A percentile compares a stretch with the other conserved stretches of the same genome.
These are phyloP conservation scores for Pyracantha coccinea DNA, from an alignment of 331 rosid species.

Conservation along the genomic window DNA sequence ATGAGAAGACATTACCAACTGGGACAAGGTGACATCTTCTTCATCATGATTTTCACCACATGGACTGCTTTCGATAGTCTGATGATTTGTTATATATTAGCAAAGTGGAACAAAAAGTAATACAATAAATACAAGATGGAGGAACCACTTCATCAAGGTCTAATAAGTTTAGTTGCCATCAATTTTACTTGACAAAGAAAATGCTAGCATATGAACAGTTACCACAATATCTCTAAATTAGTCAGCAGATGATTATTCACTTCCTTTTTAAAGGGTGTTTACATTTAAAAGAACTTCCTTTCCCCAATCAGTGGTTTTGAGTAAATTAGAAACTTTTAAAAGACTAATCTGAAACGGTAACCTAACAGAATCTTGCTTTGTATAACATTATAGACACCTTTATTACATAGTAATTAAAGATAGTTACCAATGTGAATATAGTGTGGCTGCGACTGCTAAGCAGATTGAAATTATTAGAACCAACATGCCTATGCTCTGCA, in stretches of 20 bases:
- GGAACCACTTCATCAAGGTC: neutral
- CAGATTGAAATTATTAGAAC: slow-evolving; percentile 49
- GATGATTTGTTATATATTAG: slow-evolving; percentile 7
- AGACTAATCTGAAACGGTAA: neutral
- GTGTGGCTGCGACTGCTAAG: slow-evolving; percentile 59
- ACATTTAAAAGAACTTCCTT: neutral
- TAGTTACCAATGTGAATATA: slow-evolving; percentile 43
- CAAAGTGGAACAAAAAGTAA: neutral
- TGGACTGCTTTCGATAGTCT: slow-evolving; percentile 51
- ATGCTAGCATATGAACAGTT: neutral
- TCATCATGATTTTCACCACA: slow-evolving; percentile 38
- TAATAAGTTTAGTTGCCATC: neutral
- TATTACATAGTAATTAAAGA: neutral
- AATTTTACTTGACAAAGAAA: neutral
- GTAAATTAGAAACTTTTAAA: neutral
- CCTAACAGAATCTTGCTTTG: neutral
- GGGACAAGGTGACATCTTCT: slow-evolving; percentile 47
- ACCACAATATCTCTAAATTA: neutral
- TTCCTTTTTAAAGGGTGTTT: neutral
- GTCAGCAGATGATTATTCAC: neutral
- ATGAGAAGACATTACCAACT: slow-evolving; percentile 28
- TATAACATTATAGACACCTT: neutral
- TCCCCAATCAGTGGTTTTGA: neutral
- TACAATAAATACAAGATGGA: neutral
- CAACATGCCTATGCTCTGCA: slow-evolving; percentile 55